phyloP scores from a whole-genome alignment of 2,329 filamentous ascomycete species.

The Nakataea oryzae region DNA sequence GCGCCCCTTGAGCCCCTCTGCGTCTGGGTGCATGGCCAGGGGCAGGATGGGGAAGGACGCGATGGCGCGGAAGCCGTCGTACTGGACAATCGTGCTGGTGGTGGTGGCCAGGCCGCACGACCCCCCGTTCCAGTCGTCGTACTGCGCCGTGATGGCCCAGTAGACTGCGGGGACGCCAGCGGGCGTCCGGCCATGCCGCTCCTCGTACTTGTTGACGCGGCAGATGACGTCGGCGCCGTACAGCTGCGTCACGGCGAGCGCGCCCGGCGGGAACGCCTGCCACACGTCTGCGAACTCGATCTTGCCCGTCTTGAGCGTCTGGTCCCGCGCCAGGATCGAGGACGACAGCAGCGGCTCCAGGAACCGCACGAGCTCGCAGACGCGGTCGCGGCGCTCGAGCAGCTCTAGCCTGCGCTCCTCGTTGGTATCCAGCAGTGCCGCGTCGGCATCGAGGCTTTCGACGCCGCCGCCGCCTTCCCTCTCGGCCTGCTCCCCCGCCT shows the following conservation, averaged over 20 bases:
- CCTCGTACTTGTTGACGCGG: conserved; percentile 20
- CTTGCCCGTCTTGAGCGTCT: conserved; percentile 18
- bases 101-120: conserved; percentile 16
- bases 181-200: not conserved
- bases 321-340: conserved; percentile 14
- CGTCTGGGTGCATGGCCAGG: conserved; percentile 14
- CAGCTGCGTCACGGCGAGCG: conserved; percentile 18
- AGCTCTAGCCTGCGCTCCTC: not conserved
- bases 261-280: conserved; percentile 23
- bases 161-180: not conserved
- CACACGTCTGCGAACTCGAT: conserved; percentile 19
- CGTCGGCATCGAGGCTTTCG: not conserved
- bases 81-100: conserved; percentile 14
- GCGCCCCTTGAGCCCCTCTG: conserved; percentile 12
- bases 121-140: conserved; percentile 24
- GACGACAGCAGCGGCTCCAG: conserved; percentile 18
- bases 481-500: not conserved
- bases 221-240: conserved; percentile 23
- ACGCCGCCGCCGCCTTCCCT: not conserved
- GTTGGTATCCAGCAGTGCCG: not conserved
- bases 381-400: conserved; percentile 3
- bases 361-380: conserved; percentile 16
- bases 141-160: conserved; percentile 20
- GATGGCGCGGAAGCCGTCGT: conserved; percentile 16
- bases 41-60: conserved; percentile 18